Percentiles rank a stretch among this genome's conserved stretches.
These are phyloP conservation scores for Grammothele lineata DNA, from an alignment of 768 basidiomycete species.

Conservation along the genomic window DNA sequence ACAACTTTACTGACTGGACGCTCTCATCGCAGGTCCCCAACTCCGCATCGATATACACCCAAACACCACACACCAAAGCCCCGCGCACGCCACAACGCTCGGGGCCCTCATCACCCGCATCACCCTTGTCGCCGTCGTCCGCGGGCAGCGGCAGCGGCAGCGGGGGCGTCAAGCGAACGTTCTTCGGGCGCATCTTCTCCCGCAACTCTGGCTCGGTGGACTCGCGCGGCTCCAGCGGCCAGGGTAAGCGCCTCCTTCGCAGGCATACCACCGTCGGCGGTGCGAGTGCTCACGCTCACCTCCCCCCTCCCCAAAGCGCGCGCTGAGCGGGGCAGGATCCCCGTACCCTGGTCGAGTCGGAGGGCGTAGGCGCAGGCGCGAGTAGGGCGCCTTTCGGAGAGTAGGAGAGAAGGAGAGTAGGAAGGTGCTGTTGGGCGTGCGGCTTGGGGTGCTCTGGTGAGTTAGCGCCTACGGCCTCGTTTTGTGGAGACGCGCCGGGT, in stretches of 20 bases:
- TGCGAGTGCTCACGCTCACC: constrained; percentile 6
- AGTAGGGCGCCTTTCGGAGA: too few species aligned
- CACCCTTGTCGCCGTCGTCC: constrained; percentile 21
- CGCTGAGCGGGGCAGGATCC: constrained; percentile 7
- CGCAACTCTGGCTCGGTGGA: constrained; percentile 19
- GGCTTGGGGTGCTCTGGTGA: too few species aligned
- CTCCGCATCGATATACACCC: constrained; percentile 51
- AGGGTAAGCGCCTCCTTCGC: constrained; percentile 20
- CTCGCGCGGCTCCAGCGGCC: constrained; percentile 16
- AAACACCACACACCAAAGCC: constrained; percentile 56
- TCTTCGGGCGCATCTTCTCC: constrained; percentile 58
- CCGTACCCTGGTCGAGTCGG: constrained; percentile 6
- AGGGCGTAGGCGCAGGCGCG: too few species aligned
- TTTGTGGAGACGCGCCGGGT: too few species aligned
- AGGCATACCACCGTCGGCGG: constrained; percentile 16
- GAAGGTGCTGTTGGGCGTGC: too few species aligned
- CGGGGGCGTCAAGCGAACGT: constrained; percentile 43
- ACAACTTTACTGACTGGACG: neutral
- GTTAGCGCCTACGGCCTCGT: too few species aligned
- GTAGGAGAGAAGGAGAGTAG: too few species aligned
- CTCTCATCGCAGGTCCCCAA: constrained; percentile 31
- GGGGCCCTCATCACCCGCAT: constrained; percentile 35
- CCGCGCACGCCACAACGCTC: constrained; percentile 27
- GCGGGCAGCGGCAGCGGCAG: constrained; percentile 5
- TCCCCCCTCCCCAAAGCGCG: constrained; percentile 10